Conservation (phyloP, 495 filamentous ascomycete genomes). For the Aspergillus funiculosus region DNA sequence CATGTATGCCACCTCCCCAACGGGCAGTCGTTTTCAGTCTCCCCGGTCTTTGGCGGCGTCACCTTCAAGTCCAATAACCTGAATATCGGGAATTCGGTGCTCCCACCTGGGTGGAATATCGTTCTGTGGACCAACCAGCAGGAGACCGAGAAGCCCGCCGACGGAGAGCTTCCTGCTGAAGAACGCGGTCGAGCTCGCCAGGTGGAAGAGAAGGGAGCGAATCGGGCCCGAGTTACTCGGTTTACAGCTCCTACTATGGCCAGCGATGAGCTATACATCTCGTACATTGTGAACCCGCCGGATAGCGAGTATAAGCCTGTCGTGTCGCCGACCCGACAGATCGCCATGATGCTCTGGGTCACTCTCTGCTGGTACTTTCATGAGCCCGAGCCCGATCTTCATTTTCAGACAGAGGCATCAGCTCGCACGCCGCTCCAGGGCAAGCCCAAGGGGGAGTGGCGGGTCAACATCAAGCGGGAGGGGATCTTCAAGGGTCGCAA, state of each 20-base stretch:
- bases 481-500: conserved; percentile 79
- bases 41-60: conserved; percentile 79
- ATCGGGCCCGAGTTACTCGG: conserved; percentile 32
- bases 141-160: conserved; percentile 6
- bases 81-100: conserved; percentile 57
- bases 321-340: conserved; percentile 72
- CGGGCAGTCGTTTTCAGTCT: conserved; percentile 73
- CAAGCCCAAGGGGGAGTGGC: conserved; percentile 80
- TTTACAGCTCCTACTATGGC: conserved; percentile 68
- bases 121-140: conserved; percentile 61
- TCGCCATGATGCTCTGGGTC: conserved; percentile 95
- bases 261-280: conserved; percentile 81
- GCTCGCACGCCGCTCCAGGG: conserved; percentile 59
- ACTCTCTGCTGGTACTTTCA: conserved; percentile 98
- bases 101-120: conserved; percentile 84
- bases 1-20: conserved; percentile 64
- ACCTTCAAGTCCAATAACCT: conserved; percentile 81
- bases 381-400: conserved; percentile 43
- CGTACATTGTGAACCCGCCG: conserved; percentile 79
- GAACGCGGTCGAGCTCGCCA: conserved; percentile 12
- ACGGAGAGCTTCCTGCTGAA: conserved; percentile 21
- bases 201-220: conserved; percentile 17
- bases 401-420: conserved; percentile 56
- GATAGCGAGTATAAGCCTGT: conserved; percentile 72
- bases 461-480: conserved; percentile 75